These are phyloP conservation scores for Sphagnum fallax DNA, from an alignment of 228 moss, liverwort and hornwort genomes.

Conservation along the genomic window DNA sequence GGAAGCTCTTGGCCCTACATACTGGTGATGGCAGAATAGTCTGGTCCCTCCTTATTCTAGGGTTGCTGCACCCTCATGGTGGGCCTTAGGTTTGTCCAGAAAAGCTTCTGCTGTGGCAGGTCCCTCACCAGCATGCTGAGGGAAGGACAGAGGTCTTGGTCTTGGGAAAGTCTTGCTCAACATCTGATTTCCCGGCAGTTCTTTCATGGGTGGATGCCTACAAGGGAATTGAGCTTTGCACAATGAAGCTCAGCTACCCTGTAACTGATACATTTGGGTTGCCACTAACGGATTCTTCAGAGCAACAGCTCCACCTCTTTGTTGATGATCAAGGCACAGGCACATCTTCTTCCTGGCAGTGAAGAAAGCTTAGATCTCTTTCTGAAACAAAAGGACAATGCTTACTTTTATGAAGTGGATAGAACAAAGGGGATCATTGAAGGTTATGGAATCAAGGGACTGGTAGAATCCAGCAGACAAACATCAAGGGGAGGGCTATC, in stretches of 20 bases:
- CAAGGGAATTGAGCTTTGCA: conserved; percentile 52
- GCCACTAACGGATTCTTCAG: conserved; percentile 75
- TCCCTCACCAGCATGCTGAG: conserved; percentile 89
- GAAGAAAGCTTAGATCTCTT: conserved; percentile 76
- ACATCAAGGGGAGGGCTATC: conserved; percentile 53
- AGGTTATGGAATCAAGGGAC: conserved; percentile 55
- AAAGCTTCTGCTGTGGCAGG: conserved; percentile 78
- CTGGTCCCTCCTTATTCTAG: conserved; percentile 78
- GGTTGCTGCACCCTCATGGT: conserved; percentile 22
- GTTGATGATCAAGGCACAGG: conserved; percentile 54
- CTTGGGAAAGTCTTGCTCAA: conserved; percentile 58
- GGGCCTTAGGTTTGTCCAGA: conserved; percentile 34
- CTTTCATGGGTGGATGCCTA: conserved; percentile 85
- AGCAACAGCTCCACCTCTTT: conserved; percentile 79
- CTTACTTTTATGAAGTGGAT: conserved; percentile 69
- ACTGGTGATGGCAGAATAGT: conserved; percentile 90
- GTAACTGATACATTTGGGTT: conserved; percentile 58
- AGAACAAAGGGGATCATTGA: conserved; percentile 70
- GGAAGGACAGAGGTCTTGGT: conserved; percentile 83
- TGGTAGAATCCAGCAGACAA: conserved; percentile 24
- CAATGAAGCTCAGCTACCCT: conserved; percentile 54
- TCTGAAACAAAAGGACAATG: conserved; percentile 42
- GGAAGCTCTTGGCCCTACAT: conserved; percentile 78
- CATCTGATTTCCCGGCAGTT: conserved; percentile 34
- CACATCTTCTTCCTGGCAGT: conserved; percentile 73